These are phyloP conservation scores for Psilocybe cyanescens DNA, from an alignment of 768 basidiomycete genomes.

Conservation along the genomic window DNA sequence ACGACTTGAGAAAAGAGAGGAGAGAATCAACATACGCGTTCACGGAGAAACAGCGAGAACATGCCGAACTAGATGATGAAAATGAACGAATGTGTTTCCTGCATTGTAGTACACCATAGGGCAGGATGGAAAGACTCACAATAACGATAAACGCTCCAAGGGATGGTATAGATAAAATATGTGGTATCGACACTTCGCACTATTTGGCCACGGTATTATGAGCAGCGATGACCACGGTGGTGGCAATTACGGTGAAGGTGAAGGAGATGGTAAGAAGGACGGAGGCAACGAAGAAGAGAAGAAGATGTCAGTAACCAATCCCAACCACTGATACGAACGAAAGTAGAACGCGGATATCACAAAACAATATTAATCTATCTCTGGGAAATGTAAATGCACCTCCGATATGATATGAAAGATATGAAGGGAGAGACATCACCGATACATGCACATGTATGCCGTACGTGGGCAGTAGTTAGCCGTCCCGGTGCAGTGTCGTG, in stretches of 20 bases:
- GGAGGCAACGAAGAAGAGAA: not conserved
- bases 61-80: constrained; percentile 77
- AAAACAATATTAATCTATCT: no score
- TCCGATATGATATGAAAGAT: not conserved
- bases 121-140: constrained; percentile 39
- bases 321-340: not conserved
- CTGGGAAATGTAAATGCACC: not conserved
- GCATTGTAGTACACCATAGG: not conserved
- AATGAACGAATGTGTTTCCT: not conserved
- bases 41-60: constrained; percentile 91
- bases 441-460: no score
- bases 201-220: constrained; percentile 18
- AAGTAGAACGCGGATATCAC: not conserved
- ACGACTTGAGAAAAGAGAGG: not conserved
- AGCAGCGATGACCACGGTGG: not conserved
- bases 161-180: constrained; percentile 74
- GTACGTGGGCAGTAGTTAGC: no score
- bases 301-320: not conserved
- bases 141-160: constrained; percentile 85
- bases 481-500: not conserved
- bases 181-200: constrained; percentile 71
- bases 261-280: not conserved
- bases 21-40: constrained; percentile 54
- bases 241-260: not conserved
- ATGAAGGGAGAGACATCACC: constrained; percentile 36